Evolutionary conservation across 345 rosid genomes (phyloP).

Genomic region (Citrus trifoliata): DNA sequence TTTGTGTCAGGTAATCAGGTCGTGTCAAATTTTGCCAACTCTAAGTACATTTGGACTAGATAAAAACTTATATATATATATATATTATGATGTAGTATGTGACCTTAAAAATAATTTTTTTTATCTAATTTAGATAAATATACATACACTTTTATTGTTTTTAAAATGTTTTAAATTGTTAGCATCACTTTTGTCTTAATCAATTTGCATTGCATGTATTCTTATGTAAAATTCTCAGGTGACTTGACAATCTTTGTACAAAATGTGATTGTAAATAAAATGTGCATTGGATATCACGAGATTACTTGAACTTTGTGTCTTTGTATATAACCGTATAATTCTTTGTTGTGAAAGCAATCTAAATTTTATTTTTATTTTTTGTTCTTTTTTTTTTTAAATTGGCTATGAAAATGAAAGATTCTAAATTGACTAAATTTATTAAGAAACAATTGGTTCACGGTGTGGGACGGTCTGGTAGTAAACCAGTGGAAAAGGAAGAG

Average conservation of each 20-base stretch:
- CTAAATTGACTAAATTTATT: background rate
- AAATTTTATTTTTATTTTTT: too few species aligned
- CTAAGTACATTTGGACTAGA: too few species aligned
- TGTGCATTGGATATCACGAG: background rate
- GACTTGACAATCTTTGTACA: background rate
- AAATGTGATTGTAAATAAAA: too few species aligned
- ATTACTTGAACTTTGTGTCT: background rate
- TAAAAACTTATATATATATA: too few species aligned
- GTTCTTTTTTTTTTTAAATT: too few species aligned
- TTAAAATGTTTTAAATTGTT: too few species aligned
- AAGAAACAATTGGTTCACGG: background rate
- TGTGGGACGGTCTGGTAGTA: background rate
- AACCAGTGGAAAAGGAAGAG: background rate
- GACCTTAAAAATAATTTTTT: too few species aligned
- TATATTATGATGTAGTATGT: too few species aligned
- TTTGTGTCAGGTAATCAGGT: too few species aligned
- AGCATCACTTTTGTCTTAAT: background rate
- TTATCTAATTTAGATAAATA: too few species aligned
- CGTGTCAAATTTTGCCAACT: too few species aligned
- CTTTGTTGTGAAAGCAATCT: background rate
- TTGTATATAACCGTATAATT: background rate
- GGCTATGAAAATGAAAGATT: background rate
- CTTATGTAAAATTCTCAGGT: background rate
- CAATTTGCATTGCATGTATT: background rate
- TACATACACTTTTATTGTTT: too few species aligned